Conservation (phyloP, 78 protist species). For the Protostelium mycophagum region DNA sequence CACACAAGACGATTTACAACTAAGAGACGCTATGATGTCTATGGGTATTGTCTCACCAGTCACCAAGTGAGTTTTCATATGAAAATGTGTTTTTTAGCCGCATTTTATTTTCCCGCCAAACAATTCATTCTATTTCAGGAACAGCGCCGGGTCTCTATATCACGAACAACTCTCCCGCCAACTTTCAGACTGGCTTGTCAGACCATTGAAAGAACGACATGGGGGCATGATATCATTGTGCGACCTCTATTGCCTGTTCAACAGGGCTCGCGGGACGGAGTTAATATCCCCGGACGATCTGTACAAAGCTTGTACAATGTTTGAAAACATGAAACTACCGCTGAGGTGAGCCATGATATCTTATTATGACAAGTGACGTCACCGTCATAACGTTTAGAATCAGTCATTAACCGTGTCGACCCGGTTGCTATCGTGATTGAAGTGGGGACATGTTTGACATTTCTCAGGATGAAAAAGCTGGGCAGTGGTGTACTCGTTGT, state of each 20-base stretch:
- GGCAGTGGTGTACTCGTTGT: slow-evolving; percentile 5
- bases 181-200: neutral
- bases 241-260: slow-evolving; percentile 2
- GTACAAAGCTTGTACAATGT: neutral
- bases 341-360: neutral
- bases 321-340: neutral
- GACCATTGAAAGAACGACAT: neutral
- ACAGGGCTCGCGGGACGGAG: neutral
- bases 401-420: too few relatives aligned
- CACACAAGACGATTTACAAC: neutral
- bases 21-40: neutral
- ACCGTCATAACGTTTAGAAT: too few relatives aligned
- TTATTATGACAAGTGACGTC: neutral
- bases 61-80: neutral
- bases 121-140: neutral
- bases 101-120: neutral
- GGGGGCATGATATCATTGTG: neutral
- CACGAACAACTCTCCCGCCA: neutral
- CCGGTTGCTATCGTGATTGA: too few relatives aligned
- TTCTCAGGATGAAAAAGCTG: neutral
- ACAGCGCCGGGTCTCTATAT: neutral
- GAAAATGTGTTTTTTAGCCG: neutral
- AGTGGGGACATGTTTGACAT: too few relatives aligned
- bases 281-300: neutral
- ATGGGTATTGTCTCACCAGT: slow-evolving; percentile 4